Percentiles rank a stretch among this genome's conserved stretches.
These are phyloP conservation scores for Canavalia gladiata DNA, from an alignment of 306 rosid genomes.

Conservation along the genomic window DNA sequence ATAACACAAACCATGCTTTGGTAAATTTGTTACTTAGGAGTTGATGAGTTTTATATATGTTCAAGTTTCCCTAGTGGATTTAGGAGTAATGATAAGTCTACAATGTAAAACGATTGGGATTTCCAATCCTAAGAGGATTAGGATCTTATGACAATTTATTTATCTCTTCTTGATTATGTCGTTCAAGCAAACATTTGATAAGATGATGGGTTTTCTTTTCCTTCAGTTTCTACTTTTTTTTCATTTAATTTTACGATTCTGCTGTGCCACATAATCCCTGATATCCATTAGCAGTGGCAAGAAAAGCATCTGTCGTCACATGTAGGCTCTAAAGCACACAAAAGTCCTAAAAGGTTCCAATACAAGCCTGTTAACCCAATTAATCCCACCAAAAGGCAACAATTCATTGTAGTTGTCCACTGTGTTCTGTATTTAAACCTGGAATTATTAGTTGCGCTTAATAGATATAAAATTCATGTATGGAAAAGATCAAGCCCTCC, in stretches of 20 bases:
- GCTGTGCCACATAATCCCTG: neutral
- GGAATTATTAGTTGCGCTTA: neutral
- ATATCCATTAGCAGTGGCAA: slow-evolving; percentile 14
- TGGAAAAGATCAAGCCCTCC: neutral
- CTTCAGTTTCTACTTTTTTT: too few relatives aligned
- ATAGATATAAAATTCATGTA: neutral
- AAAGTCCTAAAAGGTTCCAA: neutral
- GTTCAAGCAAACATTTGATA: too few relatives aligned
- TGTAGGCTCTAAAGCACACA: neutral
- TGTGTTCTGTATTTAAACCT: neutral
- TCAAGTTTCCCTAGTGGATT: too few relatives aligned
- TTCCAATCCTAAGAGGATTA: too few relatives aligned
- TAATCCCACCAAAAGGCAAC: neutral
- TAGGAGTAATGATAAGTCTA: too few relatives aligned
- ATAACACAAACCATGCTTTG: too few relatives aligned
- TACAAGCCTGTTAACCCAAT: slow-evolving; percentile 2
- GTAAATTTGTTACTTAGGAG: too few relatives aligned
- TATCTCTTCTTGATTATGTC: too few relatives aligned
- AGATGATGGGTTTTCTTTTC: too few relatives aligned
- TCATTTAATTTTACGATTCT: neutral
- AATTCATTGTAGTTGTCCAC: neutral
- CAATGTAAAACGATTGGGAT: too few relatives aligned
- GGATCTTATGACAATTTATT: too few relatives aligned
- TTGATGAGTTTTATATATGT: too few relatives aligned
- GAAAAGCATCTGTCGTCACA: neutral